A percentile compares a stretch with the other conserved stretches of the same genome.
Conservation (phyloP, 495 filamentous ascomycete genomes). For the Penicillium ochrochloron region DNA sequence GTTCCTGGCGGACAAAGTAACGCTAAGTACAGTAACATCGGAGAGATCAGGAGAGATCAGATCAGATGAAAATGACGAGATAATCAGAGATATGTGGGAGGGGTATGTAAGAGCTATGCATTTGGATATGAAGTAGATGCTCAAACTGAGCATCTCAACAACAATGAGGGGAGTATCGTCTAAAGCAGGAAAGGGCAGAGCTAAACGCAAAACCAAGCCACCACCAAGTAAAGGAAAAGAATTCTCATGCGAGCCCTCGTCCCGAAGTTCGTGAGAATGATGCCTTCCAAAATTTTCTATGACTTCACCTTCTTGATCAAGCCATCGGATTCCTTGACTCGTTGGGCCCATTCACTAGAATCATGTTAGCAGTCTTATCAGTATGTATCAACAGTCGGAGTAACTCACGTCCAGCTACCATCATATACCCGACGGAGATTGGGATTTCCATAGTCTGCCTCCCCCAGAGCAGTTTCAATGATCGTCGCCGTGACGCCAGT, state of each 20-base stretch:
- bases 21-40: not conserved
- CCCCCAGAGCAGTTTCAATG: conserved; percentile 82
- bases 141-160: not conserved
- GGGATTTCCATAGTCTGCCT: conserved; percentile 73
- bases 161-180: conserved; percentile 18
- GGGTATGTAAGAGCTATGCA: conserved; percentile 7
- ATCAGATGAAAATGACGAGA: not conserved
- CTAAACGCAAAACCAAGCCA: conserved; percentile 3
- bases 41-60: not conserved
- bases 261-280: conserved; percentile 20
- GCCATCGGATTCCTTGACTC: conserved; percentile 61
- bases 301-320: conserved; percentile 60
- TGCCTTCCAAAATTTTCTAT: conserved; percentile 18
- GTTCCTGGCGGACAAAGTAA: not conserved
- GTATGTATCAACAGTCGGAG: not conserved
- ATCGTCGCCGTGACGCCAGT: conserved; percentile 95
- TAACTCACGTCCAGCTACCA: conserved; percentile 96
- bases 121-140: not conserved
- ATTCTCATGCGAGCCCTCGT: conserved; percentile 9
- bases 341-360: conserved; percentile 75
- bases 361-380: conserved; percentile 24
- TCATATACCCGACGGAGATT: conserved; percentile 82
- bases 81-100: not conserved
- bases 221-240: conserved; percentile 5
- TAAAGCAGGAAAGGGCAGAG: conserved; percentile 7